Evolutionary conservation across 2,329 filamentous ascomycete genomes (phyloP).

Genomic region (Calonectria montana): DNA sequence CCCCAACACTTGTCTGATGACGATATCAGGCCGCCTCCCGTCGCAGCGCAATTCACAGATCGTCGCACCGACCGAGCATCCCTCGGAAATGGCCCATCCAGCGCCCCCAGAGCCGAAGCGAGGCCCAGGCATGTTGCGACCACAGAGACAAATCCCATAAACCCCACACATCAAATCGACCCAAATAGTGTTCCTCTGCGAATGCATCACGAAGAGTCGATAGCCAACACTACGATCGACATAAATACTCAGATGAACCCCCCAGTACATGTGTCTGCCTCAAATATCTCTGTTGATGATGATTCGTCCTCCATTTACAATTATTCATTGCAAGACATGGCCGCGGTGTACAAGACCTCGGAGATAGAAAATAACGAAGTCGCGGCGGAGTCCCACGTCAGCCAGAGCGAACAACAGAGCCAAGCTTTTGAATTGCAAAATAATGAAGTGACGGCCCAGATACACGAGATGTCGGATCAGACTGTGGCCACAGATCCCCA

Average conservation of each 20-base stretch:
- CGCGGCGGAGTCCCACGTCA: background rate
- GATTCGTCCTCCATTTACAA: background rate
- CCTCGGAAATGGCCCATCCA: background rate
- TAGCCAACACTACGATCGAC: too few relatives aligned
- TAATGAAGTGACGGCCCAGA: background rate
- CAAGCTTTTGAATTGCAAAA: background rate
- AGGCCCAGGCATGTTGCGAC: background rate
- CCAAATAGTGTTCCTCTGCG: too few relatives aligned
- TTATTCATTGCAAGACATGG: background rate
- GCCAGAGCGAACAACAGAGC: background rate
- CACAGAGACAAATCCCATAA: too few relatives aligned
- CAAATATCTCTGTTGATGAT: background rate
- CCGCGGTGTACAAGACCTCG: background rate
- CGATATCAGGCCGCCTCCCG: background rate
- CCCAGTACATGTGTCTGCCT: too few relatives aligned
- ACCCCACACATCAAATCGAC: too few relatives aligned
- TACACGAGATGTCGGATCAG: background rate
- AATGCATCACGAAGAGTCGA: too few relatives aligned
- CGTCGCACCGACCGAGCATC: background rate
- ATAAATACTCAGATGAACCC: too few relatives aligned
- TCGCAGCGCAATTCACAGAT: background rate
- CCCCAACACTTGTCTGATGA: background rate
- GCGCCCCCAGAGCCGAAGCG: background rate
- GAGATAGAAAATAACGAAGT: background rate
- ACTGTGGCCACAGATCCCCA: background rate